Evolutionary conservation across 768 basidiomycete species (phyloP).

Genomic region (Naganishia vishniacii): DNA sequence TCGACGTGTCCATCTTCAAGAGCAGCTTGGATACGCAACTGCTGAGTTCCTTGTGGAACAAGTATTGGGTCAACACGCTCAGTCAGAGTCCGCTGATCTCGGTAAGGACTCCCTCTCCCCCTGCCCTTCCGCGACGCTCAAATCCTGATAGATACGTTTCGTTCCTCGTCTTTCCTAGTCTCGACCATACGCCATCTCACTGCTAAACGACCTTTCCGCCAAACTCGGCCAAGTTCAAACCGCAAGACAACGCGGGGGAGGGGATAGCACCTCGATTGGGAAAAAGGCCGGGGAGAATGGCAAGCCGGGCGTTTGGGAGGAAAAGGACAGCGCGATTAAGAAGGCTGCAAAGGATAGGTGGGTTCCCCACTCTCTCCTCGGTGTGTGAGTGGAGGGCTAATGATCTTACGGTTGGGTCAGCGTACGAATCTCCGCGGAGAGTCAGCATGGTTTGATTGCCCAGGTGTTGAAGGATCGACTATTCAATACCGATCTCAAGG

Average conservation of each 20-base stretch:
- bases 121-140: neutral
- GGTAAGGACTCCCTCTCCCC: conserved; percentile 52
- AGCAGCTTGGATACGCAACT: conserved; percentile 79
- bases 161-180: too few species aligned
- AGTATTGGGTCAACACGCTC: conserved; percentile 97
- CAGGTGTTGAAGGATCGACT: conserved; percentile 90
- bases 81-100: conserved; percentile 88
- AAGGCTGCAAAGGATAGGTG: conserved; percentile 91
- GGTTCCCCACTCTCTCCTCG: conserved; percentile 29
- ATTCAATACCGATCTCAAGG: conserved; percentile 53
- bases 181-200: conserved; percentile 85
- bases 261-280: neutral
- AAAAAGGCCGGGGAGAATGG: conserved; percentile 51
- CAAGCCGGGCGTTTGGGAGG: conserved; percentile 62
- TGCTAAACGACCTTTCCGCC: conserved; percentile 80
- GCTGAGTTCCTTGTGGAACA: conserved; percentile 91
- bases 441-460: conserved; percentile 86
- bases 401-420: conserved; percentile 50
- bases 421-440: conserved; percentile 80
- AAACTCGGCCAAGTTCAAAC: conserved; percentile 57
- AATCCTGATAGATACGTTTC: neutral
- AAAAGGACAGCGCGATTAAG: conserved; percentile 76
- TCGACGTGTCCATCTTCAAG: conserved; percentile 94
- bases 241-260: neutral
- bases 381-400: neutral